Percentiles rank a stretch among this genome's conserved stretches.
These are phyloP conservation scores for Colletotrichum karsti DNA, from an alignment of 2,329 filamentous ascomycete species.

Conservation along the genomic window DNA sequence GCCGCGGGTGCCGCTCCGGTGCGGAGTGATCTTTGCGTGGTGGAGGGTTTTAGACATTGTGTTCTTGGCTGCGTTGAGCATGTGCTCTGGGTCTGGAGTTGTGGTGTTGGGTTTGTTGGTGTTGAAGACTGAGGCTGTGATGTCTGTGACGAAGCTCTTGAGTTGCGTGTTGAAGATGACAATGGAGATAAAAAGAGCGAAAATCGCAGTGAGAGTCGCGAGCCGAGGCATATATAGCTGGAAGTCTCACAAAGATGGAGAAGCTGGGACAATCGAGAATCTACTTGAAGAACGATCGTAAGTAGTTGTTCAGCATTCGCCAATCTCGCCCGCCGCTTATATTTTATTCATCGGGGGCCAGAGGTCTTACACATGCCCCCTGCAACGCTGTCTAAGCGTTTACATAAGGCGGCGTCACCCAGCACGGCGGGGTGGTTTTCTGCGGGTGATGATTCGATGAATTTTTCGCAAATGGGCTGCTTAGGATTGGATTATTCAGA, in stretches of 20 bases:
- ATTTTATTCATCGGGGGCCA: background rate
- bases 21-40: slow-evolving; percentile 78
- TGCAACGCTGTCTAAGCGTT: slow-evolving; percentile 21
- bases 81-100: slow-evolving; percentile 29
- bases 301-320: slow-evolving; percentile 31
- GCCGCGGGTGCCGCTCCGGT: slow-evolving; percentile 76
- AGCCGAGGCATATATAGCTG: slow-evolving; percentile 50
- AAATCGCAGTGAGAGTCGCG: slow-evolving; percentile 41
- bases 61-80: slow-evolving; percentile 49
- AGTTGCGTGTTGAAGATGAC: slow-evolving; percentile 39
- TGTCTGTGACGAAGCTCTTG: slow-evolving; percentile 33
- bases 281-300: background rate
- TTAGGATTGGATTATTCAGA: slow-evolving; percentile 32
- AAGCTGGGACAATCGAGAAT: slow-evolving; percentile 28
- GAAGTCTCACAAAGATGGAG: background rate
- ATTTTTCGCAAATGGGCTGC: slow-evolving; percentile 8
- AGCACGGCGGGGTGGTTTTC: background rate
- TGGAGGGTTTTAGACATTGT: slow-evolving; percentile 70
- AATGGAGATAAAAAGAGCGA: slow-evolving; percentile 48
- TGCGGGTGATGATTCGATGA: background rate
- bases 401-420: slow-evolving; percentile 8
- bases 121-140: slow-evolving; percentile 33
- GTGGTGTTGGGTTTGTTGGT: slow-evolving; percentile 25
- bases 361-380: slow-evolving; percentile 24
- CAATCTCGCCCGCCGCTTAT: slow-evolving; percentile 18